Evolutionary conservation across 2,329 filamentous ascomycete species (phyloP), one percentile per base, ranked within the genome.

Genomic region (Pseudogymnoascus destructans): DNA sequence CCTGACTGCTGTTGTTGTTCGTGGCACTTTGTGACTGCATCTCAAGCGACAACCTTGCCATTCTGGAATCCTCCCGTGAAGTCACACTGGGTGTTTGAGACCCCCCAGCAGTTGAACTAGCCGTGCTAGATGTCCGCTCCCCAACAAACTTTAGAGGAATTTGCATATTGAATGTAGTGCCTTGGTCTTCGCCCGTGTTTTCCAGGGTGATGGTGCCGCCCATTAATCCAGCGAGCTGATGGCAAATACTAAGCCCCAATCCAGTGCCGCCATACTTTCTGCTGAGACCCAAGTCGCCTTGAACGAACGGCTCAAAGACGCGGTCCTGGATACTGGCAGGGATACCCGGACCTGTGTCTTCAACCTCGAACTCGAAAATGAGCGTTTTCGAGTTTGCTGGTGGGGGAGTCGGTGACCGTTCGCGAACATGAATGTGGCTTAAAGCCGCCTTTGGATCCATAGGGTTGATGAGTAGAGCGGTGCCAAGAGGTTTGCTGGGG

Each of bases 251-350:
- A 58, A 96, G 71, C 1, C 91, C 91, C 1, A 95, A 74, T 3
- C 91, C 91, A 0, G 91, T 95, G 13, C 91, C 91, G 15, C 89
- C 89, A 67, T 85, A 95, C 67, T 93, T 93, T 70, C 89, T 95
- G 73, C 87, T 95, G 13, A 96, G 73, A 0, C 89, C 87, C 1
- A 93, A 74, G 67, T 95, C 90, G n/a, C 87, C 91, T 70, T 96
- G 91, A 0, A 95, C 87, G 67, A 96, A 96, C 0, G 91, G 91
- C 69, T 95, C 91, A 68, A 96, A 96, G 8, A 96, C 89, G 64
- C 85, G 85, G 59, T 87, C 77, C 64, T 90, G 89, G 70, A 95
- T 80, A 62, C 85, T 74, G 5, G 84, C 79, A 0, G 89, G 82
- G 59, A 95, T 95, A 25, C 91, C 91, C 0, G 89, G 90, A 0